phyloP scores from a whole-genome alignment of 225 moss, liverwort and hornwort genomes.

The Polytrichum commune region DNA sequence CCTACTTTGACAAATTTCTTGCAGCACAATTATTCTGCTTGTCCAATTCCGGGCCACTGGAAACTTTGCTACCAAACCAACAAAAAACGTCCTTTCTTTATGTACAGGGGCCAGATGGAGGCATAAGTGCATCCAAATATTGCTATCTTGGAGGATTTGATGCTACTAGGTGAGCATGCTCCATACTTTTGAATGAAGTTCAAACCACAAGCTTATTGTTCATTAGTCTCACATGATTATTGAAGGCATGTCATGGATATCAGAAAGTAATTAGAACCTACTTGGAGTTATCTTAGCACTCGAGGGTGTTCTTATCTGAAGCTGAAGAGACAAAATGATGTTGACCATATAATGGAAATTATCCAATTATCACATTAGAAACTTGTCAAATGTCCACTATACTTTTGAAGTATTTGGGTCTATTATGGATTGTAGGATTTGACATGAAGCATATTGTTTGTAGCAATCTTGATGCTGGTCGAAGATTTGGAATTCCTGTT shows the following conservation, averaged over 20 bases:
- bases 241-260: no score
- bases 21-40: neutral
- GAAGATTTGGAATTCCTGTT: conserved; percentile 89
- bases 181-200: no score
- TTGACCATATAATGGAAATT: no score
- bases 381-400: no score
- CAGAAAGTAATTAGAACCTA: no score
- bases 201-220: no score
- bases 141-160: conserved; percentile 97
- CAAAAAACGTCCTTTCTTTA: conserved; percentile 6
- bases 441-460: conserved; percentile 5
- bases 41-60: neutral
- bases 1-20: neutral
- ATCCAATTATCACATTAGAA: no score
- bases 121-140: conserved; percentile 92
- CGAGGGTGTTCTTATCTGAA: no score
- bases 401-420: neutral
- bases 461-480: conserved; percentile 93
- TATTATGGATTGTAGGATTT: neutral
- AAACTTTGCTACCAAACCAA: neutral
- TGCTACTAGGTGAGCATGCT: conserved; percentile 68
- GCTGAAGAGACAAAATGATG: no score
- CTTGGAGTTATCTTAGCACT: no score
- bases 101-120: conserved; percentile 93
- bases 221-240: no score